Percentiles rank a stretch among this genome's conserved stretches.
These are phyloP conservation scores for Pecoramyces ruminantium DNA, from an alignment of 192 early-diverging fungal genomes.

Conservation along the genomic window DNA sequence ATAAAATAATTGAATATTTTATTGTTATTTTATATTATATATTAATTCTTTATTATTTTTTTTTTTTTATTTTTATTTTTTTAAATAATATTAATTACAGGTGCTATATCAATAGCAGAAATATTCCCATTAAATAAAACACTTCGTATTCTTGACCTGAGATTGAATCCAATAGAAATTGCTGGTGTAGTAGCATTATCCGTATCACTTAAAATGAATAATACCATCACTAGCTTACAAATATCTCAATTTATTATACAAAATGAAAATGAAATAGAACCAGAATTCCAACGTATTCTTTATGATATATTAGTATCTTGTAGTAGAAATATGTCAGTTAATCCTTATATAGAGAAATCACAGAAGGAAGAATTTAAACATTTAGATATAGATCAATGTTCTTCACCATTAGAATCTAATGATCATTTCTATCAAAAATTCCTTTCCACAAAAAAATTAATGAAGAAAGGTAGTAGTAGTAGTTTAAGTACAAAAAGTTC, in stretches of 20 bases:
- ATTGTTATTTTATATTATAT: too few species aligned
- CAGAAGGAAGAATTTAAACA: not conserved
- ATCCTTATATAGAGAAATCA: not conserved
- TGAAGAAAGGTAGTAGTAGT: not conserved
- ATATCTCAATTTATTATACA: conserved; percentile 14
- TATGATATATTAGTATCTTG: not conserved
- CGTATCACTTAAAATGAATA: conserved; percentile 62
- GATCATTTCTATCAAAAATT: not conserved
- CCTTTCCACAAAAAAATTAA: not conserved
- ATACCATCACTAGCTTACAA: conserved; percentile 53
- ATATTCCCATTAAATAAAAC: conserved; percentile 52
- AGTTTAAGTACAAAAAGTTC: not conserved
- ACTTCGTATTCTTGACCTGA: conserved; percentile 55
- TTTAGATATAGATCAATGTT: not conserved
- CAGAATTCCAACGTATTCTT: not conserved
- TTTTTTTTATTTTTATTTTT: not conserved
- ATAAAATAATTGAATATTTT: too few species aligned
- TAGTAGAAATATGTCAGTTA: not conserved
- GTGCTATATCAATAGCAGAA: conserved; percentile 64
- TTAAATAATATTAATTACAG: conserved; percentile 7
- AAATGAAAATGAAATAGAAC: not conserved
- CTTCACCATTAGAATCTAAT: not conserved
- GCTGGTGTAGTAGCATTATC: conserved; percentile 70
- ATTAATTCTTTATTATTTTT: too few species aligned
- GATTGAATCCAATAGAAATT: conserved; percentile 60